These are phyloP conservation scores for Epichloe scottii DNA, from an alignment of 2,329 filamentous ascomycete genomes.

Conservation along the genomic window DNA sequence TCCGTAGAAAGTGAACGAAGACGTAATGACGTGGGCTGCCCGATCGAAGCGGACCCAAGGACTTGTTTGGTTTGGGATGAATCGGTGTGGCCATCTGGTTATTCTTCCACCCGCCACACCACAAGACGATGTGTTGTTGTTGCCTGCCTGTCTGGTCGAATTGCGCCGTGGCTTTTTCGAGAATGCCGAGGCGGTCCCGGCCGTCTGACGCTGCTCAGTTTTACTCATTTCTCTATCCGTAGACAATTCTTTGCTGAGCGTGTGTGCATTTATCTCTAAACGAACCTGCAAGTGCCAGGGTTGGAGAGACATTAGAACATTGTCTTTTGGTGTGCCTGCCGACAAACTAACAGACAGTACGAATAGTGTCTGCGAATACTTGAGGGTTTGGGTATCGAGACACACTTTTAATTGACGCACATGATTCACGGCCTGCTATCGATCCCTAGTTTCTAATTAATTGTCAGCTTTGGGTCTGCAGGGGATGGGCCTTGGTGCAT, in stretches of 20 bases:
- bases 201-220: background rate
- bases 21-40: conserved; percentile 9
- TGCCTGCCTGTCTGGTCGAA: background rate
- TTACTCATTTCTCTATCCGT: background rate
- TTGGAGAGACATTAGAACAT: background rate
- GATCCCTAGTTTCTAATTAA: background rate
- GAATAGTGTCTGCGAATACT: background rate
- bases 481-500: background rate
- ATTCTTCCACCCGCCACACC: background rate
- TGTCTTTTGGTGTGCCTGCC: background rate
- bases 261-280: background rate
- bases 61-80: background rate
- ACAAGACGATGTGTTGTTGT: background rate
- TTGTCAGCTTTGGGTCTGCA: background rate
- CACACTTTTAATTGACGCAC: background rate
- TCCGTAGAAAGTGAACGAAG: conserved; percentile 4
- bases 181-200: background rate
- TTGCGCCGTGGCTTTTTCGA: background rate
- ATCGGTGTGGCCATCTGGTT: background rate
- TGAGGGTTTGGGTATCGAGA: background rate
- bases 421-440: background rate
- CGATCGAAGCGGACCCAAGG: conserved; percentile 8
- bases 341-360: background rate
- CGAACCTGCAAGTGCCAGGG: background rate
- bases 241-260: background rate